Evolutionary conservation across 306 rosid species (phyloP).

Genomic region (Citrullus mucosospermus): DNA sequence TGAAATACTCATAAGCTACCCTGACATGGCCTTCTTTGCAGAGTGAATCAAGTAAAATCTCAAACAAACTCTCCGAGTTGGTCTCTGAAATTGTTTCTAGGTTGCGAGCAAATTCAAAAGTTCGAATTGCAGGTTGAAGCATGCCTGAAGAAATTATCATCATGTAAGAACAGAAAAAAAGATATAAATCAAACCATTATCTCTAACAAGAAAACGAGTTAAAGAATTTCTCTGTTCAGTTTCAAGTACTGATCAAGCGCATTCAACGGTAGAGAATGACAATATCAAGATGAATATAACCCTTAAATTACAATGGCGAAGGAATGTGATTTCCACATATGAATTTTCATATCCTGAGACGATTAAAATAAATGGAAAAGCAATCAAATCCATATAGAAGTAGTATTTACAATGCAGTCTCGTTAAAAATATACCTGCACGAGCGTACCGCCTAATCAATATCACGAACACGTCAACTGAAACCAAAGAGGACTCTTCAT

Average conservation of each 20-base stretch:
- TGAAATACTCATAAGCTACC: conserved; percentile 28
- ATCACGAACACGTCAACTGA: conserved; percentile 42
- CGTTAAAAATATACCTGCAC: conserved; percentile 40
- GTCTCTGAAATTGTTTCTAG: conserved; percentile 24
- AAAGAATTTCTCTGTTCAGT: too few relatives aligned
- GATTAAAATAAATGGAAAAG: background rate
- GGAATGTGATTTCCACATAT: background rate
- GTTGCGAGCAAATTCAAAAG: conserved; percentile 55
- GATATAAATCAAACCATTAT: background rate
- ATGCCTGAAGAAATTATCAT: conserved; percentile 21
- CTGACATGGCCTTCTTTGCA: conserved; percentile 67
- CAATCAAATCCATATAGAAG: background rate
- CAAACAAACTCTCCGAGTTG: conserved; percentile 49
- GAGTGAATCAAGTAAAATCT: conserved; percentile 71
- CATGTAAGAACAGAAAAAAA: background rate
- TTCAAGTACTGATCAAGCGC: too few relatives aligned
- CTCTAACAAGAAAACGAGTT: background rate
- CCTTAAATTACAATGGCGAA: background rate
- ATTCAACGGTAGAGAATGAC: too few relatives aligned
- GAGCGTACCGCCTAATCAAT: conserved; percentile 75
- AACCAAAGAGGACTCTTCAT: conserved; percentile 28
- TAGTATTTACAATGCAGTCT: too few relatives aligned
- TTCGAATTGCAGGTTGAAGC: conserved; percentile 44
- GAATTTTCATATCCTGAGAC: background rate
- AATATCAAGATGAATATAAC: background rate